A percentile compares a stretch with the other conserved stretches of the same genome.
phyloP scores from a whole-genome alignment of 2,329 filamentous ascomycete genomes.

The Sporothrix mexicana region DNA sequence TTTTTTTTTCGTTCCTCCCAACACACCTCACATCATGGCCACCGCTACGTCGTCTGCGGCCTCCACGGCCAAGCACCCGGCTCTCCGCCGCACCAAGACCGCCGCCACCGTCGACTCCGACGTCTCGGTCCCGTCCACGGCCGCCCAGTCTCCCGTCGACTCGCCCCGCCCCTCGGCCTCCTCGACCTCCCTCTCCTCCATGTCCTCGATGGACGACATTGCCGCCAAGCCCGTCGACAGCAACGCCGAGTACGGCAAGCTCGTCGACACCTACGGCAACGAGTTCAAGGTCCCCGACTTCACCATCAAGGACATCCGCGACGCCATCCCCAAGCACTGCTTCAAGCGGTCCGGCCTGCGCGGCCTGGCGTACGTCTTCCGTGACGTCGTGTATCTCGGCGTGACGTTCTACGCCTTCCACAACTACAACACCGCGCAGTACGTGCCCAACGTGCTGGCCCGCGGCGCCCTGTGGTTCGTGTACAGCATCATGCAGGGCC shows the following conservation, averaged over 20 bases:
- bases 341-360: slow-evolving; percentile 81
- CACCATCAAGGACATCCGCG: slow-evolving; percentile 95
- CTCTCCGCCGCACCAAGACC: slow-evolving; percentile 56
- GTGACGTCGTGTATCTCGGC: slow-evolving; percentile 75
- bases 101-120: slow-evolving; percentile 51
- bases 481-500: slow-evolving; percentile 82
- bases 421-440: slow-evolving; percentile 86
- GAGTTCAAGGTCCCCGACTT: slow-evolving; percentile 92
- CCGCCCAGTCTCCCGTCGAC: slow-evolving; percentile 63
- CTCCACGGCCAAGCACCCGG: slow-evolving; percentile 48
- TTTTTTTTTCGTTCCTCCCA: neutral
- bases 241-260: slow-evolving; percentile 60
- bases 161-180: slow-evolving; percentile 72
- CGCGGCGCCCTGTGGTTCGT: slow-evolving; percentile 69
- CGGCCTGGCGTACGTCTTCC: slow-evolving; percentile 81
- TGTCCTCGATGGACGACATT: slow-evolving; percentile 71
- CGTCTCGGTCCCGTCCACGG: slow-evolving; percentile 60
- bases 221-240: slow-evolving; percentile 50
- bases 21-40: slow-evolving; percentile 49
- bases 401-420: slow-evolving; percentile 86
- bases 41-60: slow-evolving; percentile 49
- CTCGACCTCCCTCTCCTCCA: slow-evolving; percentile 88
- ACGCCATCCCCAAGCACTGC: slow-evolving; percentile 98
- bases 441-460: slow-evolving; percentile 70
- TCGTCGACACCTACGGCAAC: slow-evolving; percentile 93